Percentiles rank a stretch among this genome's conserved stretches.
Conservation (phyloP, 176 grass and related monocot species). For the Carex parvula region DNA sequence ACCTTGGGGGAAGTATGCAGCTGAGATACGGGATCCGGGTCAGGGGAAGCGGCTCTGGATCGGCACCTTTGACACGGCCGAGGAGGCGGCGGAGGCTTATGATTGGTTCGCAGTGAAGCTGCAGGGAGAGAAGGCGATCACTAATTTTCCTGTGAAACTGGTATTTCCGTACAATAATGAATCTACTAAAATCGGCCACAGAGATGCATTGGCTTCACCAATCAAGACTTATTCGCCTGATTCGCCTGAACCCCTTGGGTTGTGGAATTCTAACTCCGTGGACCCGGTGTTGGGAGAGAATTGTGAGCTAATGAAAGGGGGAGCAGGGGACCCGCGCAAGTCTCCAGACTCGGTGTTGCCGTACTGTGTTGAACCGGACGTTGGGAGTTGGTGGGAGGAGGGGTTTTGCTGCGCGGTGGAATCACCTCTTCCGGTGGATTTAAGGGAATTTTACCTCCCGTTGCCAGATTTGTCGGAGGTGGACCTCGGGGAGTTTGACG, state of each 20-base stretch:
- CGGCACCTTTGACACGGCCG: conserved; percentile 86
- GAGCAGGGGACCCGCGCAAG: background rate
- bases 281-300: conserved; percentile 13
- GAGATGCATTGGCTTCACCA: background rate
- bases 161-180: background rate
- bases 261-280: background rate
- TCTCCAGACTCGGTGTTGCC: conserved; percentile 16
- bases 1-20: conserved; percentile 41
- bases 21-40: conserved; percentile 46
- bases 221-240: background rate
- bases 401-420: conserved; percentile 20
- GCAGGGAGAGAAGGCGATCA: conserved; percentile 49
- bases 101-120: conserved; percentile 56
- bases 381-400: conserved; percentile 1
- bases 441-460: conserved; percentile 23
- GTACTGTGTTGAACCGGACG: conserved; percentile 3
- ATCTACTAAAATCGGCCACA: background rate
- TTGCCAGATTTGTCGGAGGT: conserved; percentile 11
- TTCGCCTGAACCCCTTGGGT: background rate
- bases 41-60: conserved; percentile 58
- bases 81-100: conserved; percentile 71
- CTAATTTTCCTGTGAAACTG: conserved; percentile 21
- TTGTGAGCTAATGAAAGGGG: background rate
- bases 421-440: conserved; percentile 21
- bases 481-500: conserved; percentile 11